Conservation (phyloP, 805 yeast genomes). For the Nakazawaea wyomingensis region DNA sequence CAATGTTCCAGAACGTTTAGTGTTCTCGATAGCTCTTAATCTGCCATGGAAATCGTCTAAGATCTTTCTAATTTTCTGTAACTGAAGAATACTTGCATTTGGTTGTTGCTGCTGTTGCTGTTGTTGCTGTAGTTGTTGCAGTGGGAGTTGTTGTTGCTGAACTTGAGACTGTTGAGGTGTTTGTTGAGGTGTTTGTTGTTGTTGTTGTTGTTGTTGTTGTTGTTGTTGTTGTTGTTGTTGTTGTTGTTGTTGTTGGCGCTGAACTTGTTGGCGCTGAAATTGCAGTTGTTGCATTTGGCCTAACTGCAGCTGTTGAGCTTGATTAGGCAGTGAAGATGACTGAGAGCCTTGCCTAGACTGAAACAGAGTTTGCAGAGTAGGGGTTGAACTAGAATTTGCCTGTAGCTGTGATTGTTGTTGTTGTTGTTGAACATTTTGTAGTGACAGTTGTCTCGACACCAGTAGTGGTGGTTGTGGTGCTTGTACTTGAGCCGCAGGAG, state of each 20-base stretch:
- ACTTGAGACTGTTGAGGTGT: constrained; percentile 11
- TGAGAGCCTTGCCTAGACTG: constrained; percentile 9
- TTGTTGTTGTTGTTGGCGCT: constrained; percentile 18
- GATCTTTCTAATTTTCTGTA: constrained; percentile 40
- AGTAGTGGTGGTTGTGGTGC: constrained; percentile 18
- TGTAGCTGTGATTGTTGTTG: constrained; percentile 17
- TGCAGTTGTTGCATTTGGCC: constrained; percentile 20
- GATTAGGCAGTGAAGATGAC: constrained; percentile 11
- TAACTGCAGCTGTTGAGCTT: constrained; percentile 17
- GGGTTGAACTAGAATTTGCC: constrained; percentile 12
- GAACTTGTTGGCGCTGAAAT: constrained; percentile 14
- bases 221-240: constrained; percentile 11
- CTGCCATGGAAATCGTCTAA: constrained; percentile 46
- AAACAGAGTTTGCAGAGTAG: constrained; percentile 9
- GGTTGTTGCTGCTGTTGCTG: constrained; percentile 27
- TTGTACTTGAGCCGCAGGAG: constrained; percentile 1
- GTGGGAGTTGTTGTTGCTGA: constrained; percentile 6
- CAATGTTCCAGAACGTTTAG: constrained; percentile 37
- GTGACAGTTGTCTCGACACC: constrained; percentile 24
- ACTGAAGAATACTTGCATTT: constrained; percentile 12
- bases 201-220: constrained; percentile 14
- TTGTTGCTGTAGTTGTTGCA: constrained; percentile 16
- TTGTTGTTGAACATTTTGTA: constrained; percentile 20
- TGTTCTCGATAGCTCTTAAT: constrained; percentile 44
- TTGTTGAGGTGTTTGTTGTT: constrained; percentile 10